A percentile compares a stretch with the other conserved stretches of the same genome.
These are phyloP conservation scores for Conticribra guillardii DNA, from an alignment of 108 stramenopile species.

Conservation along the genomic window DNA sequence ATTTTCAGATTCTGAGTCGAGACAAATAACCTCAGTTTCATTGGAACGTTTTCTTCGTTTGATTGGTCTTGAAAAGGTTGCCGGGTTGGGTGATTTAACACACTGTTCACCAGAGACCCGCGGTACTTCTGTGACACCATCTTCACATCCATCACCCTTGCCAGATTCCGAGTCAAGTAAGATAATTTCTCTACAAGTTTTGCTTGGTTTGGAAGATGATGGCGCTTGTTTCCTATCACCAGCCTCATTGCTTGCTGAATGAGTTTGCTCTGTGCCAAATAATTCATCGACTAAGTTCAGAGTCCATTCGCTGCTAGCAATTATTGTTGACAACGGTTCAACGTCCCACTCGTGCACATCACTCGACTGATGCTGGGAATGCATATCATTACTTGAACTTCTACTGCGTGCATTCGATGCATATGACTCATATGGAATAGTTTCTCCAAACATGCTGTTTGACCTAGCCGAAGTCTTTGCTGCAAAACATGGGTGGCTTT, in stretches of 20 bases:
- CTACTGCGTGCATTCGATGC: slow-evolving; percentile 31
- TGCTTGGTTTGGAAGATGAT: not conserved
- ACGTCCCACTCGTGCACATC: slow-evolving; percentile 29
- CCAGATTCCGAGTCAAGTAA: too few species aligned
- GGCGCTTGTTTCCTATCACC: not conserved
- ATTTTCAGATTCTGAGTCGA: slow-evolving; percentile 22
- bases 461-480: not conserved
- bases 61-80: slow-evolving; percentile 5
- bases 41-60: not conserved
- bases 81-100: not conserved
- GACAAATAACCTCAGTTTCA: slow-evolving; percentile 9
- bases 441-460: not conserved
- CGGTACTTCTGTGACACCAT: too few species aligned
- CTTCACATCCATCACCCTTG: too few species aligned
- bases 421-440: slow-evolving; percentile 26
- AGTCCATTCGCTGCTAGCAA: slow-evolving; percentile 25
- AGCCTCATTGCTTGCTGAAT: not conserved
- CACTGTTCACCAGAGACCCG: not conserved
- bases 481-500: slow-evolving; percentile 8
- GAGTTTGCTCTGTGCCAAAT: slow-evolving; percentile 5
- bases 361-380: not conserved
- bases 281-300: slow-evolving; percentile 3
- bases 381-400: slow-evolving; percentile 1
- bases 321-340: slow-evolving; percentile 11
- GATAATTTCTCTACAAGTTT: too few species aligned